These are phyloP conservation scores for Yueomyces sinensis DNA, from an alignment of 805 yeast genomes.

Conservation along the genomic window DNA sequence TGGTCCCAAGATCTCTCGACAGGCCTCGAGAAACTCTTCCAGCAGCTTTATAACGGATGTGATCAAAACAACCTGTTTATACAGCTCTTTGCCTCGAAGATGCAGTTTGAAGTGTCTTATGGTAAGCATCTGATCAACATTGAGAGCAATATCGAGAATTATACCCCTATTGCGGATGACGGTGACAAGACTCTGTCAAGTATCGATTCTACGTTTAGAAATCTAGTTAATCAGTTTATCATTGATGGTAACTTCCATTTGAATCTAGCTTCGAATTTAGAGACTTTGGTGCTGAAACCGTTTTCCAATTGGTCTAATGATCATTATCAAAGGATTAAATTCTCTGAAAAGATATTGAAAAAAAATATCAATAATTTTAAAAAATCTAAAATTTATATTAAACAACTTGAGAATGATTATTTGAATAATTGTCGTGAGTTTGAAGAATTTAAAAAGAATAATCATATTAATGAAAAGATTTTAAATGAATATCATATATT, in stretches of 20 bases:
- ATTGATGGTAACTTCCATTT: constrained; percentile 52
- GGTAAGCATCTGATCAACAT: constrained; percentile 37
- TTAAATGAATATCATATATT: constrained; percentile 10
- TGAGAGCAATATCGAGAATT: constrained; percentile 12
- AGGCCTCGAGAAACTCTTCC: constrained; percentile 40
- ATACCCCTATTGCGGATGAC: not conserved
- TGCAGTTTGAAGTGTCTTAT: constrained; percentile 57
- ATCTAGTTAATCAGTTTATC: constrained; percentile 40
- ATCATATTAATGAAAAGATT: constrained; percentile 11
- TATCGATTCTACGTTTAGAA: constrained; percentile 30
- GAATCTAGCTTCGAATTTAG: constrained; percentile 49
- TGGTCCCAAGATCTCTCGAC: constrained; percentile 58
- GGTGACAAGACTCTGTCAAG: not conserved
- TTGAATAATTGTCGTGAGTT: constrained; percentile 65
- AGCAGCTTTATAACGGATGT: constrained; percentile 46
- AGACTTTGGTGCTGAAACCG: constrained; percentile 49
- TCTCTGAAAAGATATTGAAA: constrained; percentile 40
- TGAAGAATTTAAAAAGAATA: constrained; percentile 38
- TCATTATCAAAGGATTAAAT: constrained; percentile 53
- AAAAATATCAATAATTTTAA: constrained; percentile 41
- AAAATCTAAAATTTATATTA: constrained; percentile 31
- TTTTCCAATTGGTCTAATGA: constrained; percentile 64
- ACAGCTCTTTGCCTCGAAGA: constrained; percentile 49
- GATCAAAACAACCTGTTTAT: constrained; percentile 60
- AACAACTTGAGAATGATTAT: constrained; percentile 47